A percentile compares a stretch with the other conserved stretches of the same genome.
These are phyloP conservation scores for Amanita thiersii DNA, from an alignment of 768 basidiomycete genomes.

Conservation along the genomic window DNA sequence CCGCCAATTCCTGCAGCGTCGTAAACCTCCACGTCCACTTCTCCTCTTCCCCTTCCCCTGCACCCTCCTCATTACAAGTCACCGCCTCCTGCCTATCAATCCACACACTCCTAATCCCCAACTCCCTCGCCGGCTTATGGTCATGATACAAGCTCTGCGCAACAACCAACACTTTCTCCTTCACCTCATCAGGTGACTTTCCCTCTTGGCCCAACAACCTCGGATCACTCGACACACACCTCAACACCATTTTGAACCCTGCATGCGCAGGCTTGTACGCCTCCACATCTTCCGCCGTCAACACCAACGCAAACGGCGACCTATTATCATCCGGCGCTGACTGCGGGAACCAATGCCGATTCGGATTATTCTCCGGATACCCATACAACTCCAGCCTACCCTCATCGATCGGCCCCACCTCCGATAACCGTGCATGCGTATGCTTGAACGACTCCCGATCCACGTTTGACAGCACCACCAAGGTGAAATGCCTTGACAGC, in stretches of 20 bases:
- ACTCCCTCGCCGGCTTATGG: constrained; percentile 48
- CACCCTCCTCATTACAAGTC: constrained; percentile 34
- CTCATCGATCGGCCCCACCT: constrained; percentile 14
- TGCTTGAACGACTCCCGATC: constrained; percentile 54
- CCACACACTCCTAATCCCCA: constrained; percentile 56
- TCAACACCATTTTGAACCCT: constrained; percentile 44
- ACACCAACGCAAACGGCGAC: constrained; percentile 57
- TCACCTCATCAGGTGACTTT: constrained; percentile 21
- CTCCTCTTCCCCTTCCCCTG: constrained; percentile 18
- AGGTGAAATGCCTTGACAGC: constrained; percentile 56
- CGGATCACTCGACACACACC: constrained; percentile 31
- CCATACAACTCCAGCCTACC: constrained; percentile 20
- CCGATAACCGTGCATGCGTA: constrained; percentile 49
- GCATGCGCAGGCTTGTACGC: constrained; percentile 62
- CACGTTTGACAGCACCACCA: constrained; percentile 72
- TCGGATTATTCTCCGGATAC: constrained; percentile 22
- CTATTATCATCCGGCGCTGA: constrained; percentile 25
- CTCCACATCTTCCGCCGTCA: constrained; percentile 68
- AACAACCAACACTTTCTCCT: constrained; percentile 49
- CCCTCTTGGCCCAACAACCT: constrained; percentile 25
- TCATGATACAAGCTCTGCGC: constrained; percentile 66
- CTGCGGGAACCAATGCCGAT: constrained; percentile 36
- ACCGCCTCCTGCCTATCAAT: constrained; percentile 49
- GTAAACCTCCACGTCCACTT: constrained; percentile 47
- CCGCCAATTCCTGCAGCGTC: constrained; percentile 53